A percentile compares a stretch with the other conserved stretches of the same genome.
Conservation (phyloP, 2,329 filamentous ascomycete species). For the Metarhizium sp. region DNA sequence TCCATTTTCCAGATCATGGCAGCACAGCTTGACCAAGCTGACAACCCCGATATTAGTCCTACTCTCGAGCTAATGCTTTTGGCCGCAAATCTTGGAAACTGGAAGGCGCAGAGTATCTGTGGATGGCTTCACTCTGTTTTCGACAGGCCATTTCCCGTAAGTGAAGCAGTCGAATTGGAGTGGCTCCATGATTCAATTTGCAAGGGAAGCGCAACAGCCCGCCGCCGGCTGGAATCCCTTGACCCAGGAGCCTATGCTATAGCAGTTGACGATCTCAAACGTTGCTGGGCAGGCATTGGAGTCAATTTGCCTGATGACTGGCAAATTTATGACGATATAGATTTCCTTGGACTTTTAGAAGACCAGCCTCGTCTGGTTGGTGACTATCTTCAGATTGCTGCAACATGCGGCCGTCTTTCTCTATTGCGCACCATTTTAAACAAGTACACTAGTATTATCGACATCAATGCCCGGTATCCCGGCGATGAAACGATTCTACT, state of each 20-base stretch:
- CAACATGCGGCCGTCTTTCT: too few species aligned
- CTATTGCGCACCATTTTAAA: too few species aligned
- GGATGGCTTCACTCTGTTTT: too few species aligned
- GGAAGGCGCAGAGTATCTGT: too few species aligned
- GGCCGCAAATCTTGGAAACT: too few species aligned
- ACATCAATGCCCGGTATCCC: too few species aligned
- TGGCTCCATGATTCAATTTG: background rate
- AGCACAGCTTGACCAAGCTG: background rate
- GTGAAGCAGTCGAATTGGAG: background rate
- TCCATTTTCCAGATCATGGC: background rate
- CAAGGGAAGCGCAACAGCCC: background rate
- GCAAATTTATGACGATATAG: background rate
- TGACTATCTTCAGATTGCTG: too few species aligned
- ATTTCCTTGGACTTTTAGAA: background rate
- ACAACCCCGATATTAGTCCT: too few species aligned
- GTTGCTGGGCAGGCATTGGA: background rate
- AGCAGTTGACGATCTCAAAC: background rate
- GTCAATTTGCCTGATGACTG: background rate
- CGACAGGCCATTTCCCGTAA: background rate
- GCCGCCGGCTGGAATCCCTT: background rate
- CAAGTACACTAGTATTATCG: too few species aligned
- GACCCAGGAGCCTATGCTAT: background rate
- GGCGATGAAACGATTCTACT: background rate
- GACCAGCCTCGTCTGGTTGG: too few species aligned
- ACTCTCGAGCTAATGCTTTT: too few species aligned